Percentiles rank a stretch among this genome's conserved stretches.
phyloP scores from a whole-genome alignment of 495 filamentous ascomycete genomes.

The Podospora fimiseda region DNA sequence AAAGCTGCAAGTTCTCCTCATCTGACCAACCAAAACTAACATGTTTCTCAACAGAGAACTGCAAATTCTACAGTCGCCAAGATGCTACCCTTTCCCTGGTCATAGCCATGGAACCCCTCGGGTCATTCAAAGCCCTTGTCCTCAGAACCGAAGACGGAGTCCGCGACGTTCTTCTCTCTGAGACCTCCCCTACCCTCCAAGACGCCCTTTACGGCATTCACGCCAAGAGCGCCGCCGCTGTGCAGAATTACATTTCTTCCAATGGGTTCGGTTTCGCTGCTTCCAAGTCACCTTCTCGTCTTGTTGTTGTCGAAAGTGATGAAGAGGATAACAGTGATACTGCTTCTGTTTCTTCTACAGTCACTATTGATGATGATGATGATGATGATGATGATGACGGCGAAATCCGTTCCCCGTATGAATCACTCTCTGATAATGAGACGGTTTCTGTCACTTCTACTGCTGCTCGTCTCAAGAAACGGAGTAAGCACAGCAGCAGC shows the following conservation, averaged over 20 bases:
- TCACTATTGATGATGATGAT: conserved; percentile 23
- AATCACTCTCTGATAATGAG: conserved; percentile 28
- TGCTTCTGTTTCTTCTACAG: conserved; percentile 23
- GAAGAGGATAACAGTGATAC: conserved; percentile 20
- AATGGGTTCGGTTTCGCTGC: no score
- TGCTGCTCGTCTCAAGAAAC: conserved; percentile 5
- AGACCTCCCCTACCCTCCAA: conserved; percentile 12
- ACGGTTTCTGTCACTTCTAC: conserved; percentile 16
- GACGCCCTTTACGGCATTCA: conserved; percentile 27
- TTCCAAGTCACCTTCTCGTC: no score
- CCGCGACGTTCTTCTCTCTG: conserved; percentile 29
- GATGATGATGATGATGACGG: not conserved
- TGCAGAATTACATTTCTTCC: conserved; percentile 30
- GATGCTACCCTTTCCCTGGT: conserved; percentile 28
- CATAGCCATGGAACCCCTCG: conserved; percentile 26
- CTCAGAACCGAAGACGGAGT: conserved; percentile 21
- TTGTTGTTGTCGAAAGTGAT: conserved; percentile 12
- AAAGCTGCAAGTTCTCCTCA: no score
- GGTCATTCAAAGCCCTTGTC: conserved; percentile 28
- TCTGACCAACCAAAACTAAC: no score
- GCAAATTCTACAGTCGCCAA: conserved; percentile 28
- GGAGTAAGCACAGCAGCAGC: conserved; percentile 1
- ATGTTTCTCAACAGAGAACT: conserved; percentile 30
- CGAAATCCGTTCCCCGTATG: conserved; percentile 18
- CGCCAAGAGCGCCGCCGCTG: conserved; percentile 30